Base-by-base conservation (phyloP, 2,329 filamentous ascomycete genomes). In the Clarireedia homoeocarpa region DNA sequence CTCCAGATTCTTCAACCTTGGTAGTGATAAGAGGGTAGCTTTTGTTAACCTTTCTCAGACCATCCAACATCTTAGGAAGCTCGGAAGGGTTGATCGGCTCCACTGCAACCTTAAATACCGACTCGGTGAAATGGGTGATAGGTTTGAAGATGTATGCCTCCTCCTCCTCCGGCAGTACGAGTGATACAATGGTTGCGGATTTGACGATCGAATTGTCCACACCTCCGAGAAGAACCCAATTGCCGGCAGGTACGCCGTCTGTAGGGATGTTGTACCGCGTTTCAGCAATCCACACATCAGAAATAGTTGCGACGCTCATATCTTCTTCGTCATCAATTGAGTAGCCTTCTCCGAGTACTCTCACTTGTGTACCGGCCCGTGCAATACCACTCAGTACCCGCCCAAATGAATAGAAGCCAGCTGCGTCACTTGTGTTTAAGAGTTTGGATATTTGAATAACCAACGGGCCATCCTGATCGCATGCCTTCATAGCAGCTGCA, bases 151-250 rank as follows among this genome's bases (percentile, higher is more conserved):
- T 95, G 71, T 95, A 95, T 0, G 89, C 91, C 60, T 95, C 91
- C 71, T 97, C 92, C 48, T 94, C 84, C 52, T 95, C 86, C 26
- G 90, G 86, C 7, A 96, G 78, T 62, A 84, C 86, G 40, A 84
- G 82, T 1, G 90, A 83, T 30, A 99, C 84, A 48, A 99, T 79
- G 0, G 94, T 99, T 7, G 94, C 94, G 2, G 91, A 92, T 73
- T 99, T 99, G 73, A 97, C 90, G 65, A 99, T 97, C 4, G 91
- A 96, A 71, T 97, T 97, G 75, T 97, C 92, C 27, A 99, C 85
- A 14, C 92, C 94, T 55, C 88, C 85, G 15, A 99, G 78, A n/a
- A 99, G 75, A 14, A 95, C 92, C 77, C 90, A 88, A 69, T 95
- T 96, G 45, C 94, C 94, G 1, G 94, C 94, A 5, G 94, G 94